Evolutionary conservation across 371 early-diverging fungal species (phyloP).

Genomic region (Batkoa obscura): DNA sequence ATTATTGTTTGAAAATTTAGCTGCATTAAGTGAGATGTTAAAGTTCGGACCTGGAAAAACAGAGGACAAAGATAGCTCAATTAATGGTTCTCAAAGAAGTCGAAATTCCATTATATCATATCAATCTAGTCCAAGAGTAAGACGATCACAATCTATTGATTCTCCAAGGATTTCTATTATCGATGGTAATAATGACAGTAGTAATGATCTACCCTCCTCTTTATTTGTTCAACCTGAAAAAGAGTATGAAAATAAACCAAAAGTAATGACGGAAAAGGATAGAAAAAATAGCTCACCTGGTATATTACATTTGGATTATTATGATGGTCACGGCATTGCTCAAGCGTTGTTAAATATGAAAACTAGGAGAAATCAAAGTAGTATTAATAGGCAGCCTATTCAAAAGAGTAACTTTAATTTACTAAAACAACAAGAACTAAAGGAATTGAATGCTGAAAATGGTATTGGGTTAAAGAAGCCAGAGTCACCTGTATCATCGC

Average conservation of each 20-base stretch:
- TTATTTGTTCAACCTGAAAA: too few species aligned
- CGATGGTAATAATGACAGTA: not conserved
- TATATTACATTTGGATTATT: not conserved
- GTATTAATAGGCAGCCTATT: not conserved
- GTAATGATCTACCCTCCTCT: too few species aligned
- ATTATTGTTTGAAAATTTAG: not conserved
- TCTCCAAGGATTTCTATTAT: not conserved
- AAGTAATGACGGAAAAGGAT: too few species aligned
- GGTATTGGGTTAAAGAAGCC: not conserved
- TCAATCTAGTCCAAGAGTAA: not conserved
- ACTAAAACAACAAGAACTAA: too few species aligned
- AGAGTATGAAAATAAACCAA: not conserved
- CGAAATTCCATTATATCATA: constrained; percentile 3
- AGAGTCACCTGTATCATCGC: not conserved
- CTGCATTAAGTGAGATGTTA: not conserved
- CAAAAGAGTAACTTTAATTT: too few species aligned
- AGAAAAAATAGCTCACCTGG: too few species aligned
- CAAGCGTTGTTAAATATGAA: not conserved
- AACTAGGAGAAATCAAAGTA: not conserved
- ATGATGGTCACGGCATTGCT: not conserved
- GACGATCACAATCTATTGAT: not conserved
- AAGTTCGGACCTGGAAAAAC: not conserved
- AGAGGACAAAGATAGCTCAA: not conserved
- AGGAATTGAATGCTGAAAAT: too few species aligned
- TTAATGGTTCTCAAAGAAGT: not conserved